Percentiles rank a stretch among this genome's conserved stretches.
Evolutionary conservation across 176 grass and related monocot genomes (phyloP).

Genomic region (Areca catechu): DNA sequence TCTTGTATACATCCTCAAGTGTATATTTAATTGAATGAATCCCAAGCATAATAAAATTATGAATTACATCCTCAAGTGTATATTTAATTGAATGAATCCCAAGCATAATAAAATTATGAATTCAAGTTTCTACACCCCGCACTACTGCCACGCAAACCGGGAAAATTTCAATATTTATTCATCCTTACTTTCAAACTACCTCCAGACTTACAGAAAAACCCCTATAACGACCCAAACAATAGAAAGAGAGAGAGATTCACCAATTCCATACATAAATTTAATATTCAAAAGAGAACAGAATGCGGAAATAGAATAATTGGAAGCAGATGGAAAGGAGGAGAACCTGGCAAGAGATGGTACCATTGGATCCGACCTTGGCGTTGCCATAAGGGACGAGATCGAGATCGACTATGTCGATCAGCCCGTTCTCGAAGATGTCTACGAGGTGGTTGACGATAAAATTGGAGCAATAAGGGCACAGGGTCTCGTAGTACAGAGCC

Average conservation of each 20-base stretch:
- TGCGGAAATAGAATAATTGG: neutral
- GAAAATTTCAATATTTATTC: no score
- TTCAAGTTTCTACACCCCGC: no score
- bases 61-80: no score
- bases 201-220: no score
- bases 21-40: no score
- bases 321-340: neutral
- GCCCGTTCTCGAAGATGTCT: slow-evolving; percentile 48
- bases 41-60: no score
- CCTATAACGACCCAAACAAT: no score
- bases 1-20: no score
- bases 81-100: no score
- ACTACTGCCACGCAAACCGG: no score
- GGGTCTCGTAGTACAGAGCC: slow-evolving; percentile 75
- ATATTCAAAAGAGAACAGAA: neutral
- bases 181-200: no score
- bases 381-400: slow-evolving; percentile 74
- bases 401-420: slow-evolving; percentile 56
- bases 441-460: slow-evolving; percentile 68
- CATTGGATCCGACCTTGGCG: slow-evolving; percentile 45
- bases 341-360: slow-evolving; percentile 72
- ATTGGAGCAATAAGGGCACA: slow-evolving; percentile 63
- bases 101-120: no score
- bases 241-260: neutral
- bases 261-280: neutral